Evolutionary conservation across 2,329 filamentous ascomycete genomes (phyloP), one percentile per base, ranked within the genome.

Genomic region (Aspergillus sp.): DNA sequence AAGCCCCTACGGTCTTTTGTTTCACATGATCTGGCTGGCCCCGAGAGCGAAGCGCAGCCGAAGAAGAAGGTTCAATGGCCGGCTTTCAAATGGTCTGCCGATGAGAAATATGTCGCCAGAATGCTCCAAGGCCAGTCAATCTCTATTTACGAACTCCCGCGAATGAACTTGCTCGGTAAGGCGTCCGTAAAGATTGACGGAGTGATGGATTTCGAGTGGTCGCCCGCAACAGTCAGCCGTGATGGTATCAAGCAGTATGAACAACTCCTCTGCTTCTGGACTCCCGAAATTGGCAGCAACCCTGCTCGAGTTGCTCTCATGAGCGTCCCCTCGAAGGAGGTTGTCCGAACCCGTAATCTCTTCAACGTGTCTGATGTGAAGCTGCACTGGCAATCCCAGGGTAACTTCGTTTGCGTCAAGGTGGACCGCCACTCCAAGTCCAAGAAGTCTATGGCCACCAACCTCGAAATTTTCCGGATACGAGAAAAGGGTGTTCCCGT

Each of bases 301-400:
- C 96, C 95, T 42, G 95, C 95, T 68, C 96, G 96, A 82, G 95
- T 99, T 67, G 92, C 89, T 65, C 81, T 99, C 68, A 98, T 99
- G 93, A 93, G 88, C 78, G 86, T 99, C 64, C 95, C 95, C 6
- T 93, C 90, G 59, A 98, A 97, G 81, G 88, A 98, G 78, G 85
- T 97, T 65, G 88, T 99, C 62, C 89, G 95, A 69, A 96, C 93
- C 4, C 85, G 96, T 71, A 99, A 99, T 74, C 85, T 99, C 45
- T 98, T 99, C 85, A 98, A 95, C 74, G 95, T 99, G 57, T 91
- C 91, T 45, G 95, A 99, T 74, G 95, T 90, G 57, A 99, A 98
- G 81, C 85, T 99, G 17, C 95, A 99, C 83, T 99, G 95, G 95
- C 95, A 99, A 79, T 96, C 92, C 4, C 91, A 97, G 62, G 90